Evolutionary conservation across 2,329 filamentous ascomycete genomes (phyloP).

Genomic region (Penicillium digitatum): DNA sequence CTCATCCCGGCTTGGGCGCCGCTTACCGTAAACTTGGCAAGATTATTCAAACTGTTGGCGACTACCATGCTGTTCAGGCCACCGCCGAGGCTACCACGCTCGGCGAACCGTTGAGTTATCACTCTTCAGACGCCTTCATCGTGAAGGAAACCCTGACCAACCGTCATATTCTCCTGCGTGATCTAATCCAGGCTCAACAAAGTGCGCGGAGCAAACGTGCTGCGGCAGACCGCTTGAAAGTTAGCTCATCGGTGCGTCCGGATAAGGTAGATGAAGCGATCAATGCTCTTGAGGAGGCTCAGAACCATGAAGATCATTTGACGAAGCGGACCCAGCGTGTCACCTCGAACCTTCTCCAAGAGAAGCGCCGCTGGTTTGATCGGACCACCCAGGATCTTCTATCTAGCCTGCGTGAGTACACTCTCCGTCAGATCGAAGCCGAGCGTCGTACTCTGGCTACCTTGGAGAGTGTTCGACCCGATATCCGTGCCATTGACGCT

Average conservation of each 20-base stretch:
- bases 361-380: conserved; percentile 86
- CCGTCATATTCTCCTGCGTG: conserved; percentile 90
- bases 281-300: conserved; percentile 78
- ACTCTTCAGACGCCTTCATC: conserved; percentile 92
- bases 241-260: conserved; percentile 76
- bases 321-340: conserved; percentile 83
- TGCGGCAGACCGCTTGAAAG: conserved; percentile 83
- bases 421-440: conserved; percentile 89
- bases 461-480: conserved; percentile 87
- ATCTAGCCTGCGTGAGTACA: conserved; percentile 81
- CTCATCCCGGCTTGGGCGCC: conserved; percentile 77
- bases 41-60: conserved; percentile 85
- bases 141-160: conserved; percentile 98
- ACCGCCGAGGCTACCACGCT: conserved; percentile 94
- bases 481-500: conserved; percentile 87
- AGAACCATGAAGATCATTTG: conserved; percentile 74
- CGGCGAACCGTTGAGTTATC: conserved; percentile 88
- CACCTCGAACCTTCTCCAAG: conserved; percentile 79
- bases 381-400: conserved; percentile 82
- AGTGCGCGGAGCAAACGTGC: conserved; percentile 74
- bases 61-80: conserved; percentile 93
- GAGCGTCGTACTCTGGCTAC: conserved; percentile 88
- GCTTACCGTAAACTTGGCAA: conserved; percentile 95
- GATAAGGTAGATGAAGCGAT: conserved; percentile 99
- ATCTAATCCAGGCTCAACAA: conserved; percentile 88